Evolutionary conservation across 1,284 basidiomycete species (phyloP), one percentile per base, ranked within the genome.

Genomic region (Tylopilus orsonianus): DNA sequence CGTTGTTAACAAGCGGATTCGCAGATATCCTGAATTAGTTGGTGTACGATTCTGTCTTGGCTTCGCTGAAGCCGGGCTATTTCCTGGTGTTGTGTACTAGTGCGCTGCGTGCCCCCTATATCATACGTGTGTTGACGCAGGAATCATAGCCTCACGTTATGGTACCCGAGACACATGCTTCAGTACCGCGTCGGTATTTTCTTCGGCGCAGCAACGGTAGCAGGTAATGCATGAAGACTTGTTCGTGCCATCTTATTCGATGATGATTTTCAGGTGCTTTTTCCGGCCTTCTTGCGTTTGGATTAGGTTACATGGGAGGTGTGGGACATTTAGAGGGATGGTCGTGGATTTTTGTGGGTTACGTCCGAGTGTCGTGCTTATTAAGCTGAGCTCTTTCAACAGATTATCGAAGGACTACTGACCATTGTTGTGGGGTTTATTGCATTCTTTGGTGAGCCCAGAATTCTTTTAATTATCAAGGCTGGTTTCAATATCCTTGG

Each of bases 81-180:
- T 86, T 58, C 83, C 84, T 6, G 83, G 85, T 16, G 81, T 85
- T 5, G 76, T 78, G 0, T 87, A 83, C 62, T 86, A 84, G 81
- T 80, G 44, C 27, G 72, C 58, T 20, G 18, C 30, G 14, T 20
- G 16, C 20, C n/a, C 27, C 76, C 73, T 69, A 71, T 36, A 3
- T 38, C 1, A 9, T 40, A 19, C 10, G 6, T 12, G 19, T n/a
- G 13, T 44, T 59, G 18, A 62, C 18, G 1, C 33, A 10, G n/a
- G 12, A 3, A 2, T 4, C 8, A 8, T 23, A 65, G 61, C 34
- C 49, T 66, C 18, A 67, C 68, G 1, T 37, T 67, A 9, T 70
- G 65, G 67, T 71, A 72, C 51, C 65, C 69, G 8, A 62, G 69
- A 13, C 56, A 70, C 39, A 61, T 57, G 54, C 55, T 69, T 41